Evolutionary conservation across 148 eudicot species (phyloP).

Genomic region (Nepenthes mirabilis): DNA sequence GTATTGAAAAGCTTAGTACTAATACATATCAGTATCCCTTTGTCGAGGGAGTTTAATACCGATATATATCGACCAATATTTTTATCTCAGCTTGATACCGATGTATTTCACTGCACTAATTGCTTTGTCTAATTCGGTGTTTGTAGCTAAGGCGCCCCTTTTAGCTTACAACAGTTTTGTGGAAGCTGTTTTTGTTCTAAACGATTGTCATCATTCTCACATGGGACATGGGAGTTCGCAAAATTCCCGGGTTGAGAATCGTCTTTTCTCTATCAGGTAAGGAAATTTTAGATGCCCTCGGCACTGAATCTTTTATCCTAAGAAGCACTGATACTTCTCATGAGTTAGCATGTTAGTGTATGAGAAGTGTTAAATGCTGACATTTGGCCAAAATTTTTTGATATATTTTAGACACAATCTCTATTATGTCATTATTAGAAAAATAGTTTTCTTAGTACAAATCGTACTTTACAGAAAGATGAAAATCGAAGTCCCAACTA

Average conservation of each 20-base stretch:
- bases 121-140: conserved; percentile 3
- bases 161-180: conserved; percentile 96
- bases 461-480: too few species aligned
- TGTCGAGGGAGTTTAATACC: too few species aligned
- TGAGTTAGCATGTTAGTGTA: too few species aligned
- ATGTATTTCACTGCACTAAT: neutral
- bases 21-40: too few species aligned
- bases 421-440: too few species aligned
- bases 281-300: neutral
- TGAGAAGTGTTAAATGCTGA: too few species aligned
- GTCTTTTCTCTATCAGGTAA: conserved; percentile 63
- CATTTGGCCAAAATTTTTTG: too few species aligned
- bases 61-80: neutral
- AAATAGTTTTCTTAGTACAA: too few species aligned
- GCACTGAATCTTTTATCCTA: neutral
- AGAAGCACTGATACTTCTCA: too few species aligned
- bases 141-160: conserved; percentile 93
- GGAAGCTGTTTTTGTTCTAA: conserved; percentile 86
- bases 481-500: too few species aligned
- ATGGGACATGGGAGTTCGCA: conserved; percentile 51
- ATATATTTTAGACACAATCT: too few species aligned
- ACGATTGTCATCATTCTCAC: conserved; percentile 63
- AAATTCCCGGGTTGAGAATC: conserved; percentile 38
- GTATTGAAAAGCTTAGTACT: too few species aligned
- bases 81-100: neutral